Conservation (phyloP, 441 rosid species). For the Pelargonium australe region DNA sequence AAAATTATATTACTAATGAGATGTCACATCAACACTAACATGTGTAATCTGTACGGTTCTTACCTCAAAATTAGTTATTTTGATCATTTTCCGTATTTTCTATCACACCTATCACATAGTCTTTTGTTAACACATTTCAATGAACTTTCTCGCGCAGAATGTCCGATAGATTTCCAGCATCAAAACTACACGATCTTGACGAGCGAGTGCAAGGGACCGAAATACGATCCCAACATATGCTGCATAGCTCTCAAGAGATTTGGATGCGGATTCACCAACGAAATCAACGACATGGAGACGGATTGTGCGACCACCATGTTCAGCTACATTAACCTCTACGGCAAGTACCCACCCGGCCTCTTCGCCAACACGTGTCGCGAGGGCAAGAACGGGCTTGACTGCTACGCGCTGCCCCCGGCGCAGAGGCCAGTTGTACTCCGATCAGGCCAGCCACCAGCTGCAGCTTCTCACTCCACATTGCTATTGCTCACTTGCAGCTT, state of each 20-base stretch:
- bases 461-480: neutral
- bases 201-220: conserved; percentile 60
- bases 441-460: neutral
- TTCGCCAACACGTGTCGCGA: conserved; percentile 47
- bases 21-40: too few species aligned
- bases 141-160: conserved; percentile 24
- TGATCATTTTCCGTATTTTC: neutral
- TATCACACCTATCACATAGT: neutral
- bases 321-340: conserved; percentile 58
- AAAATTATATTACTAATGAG: too few species aligned
- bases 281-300: conserved; percentile 31
- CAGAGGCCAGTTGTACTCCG: neutral
- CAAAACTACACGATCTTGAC: conserved; percentile 53
- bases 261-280: conserved; percentile 39
- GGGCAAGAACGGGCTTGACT: conserved; percentile 46
- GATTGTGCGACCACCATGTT: conserved; percentile 63
- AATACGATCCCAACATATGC: conserved; percentile 38
- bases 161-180: conserved; percentile 41
- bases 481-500: neutral
- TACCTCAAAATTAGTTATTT: neutral
- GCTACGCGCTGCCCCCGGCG: conserved; percentile 16
- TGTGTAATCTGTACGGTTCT: too few species aligned
- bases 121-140: neutral
- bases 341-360: conserved; percentile 57
- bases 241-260: conserved; percentile 46